Conservation (phyloP, 352 stramenopile genomes). For the Globisporangium takayamanum region DNA sequence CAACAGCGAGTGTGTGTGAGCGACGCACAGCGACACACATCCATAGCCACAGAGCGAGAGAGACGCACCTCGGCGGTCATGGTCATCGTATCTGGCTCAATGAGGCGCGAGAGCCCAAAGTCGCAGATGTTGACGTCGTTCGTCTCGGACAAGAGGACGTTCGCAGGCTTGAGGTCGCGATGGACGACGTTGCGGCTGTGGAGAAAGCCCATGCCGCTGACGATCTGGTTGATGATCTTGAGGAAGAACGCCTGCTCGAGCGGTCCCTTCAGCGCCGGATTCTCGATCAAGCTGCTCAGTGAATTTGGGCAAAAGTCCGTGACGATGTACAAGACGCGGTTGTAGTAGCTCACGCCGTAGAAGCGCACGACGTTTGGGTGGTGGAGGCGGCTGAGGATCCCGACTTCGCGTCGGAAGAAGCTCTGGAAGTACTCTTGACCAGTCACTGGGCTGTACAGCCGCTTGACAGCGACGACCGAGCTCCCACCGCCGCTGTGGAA, state of each 20-base stretch:
- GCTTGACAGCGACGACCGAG: constrained; percentile 85
- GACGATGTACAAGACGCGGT: constrained; percentile 86
- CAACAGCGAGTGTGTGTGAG: background rate
- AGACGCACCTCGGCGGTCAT: constrained; percentile 69
- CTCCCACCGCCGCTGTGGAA: constrained; percentile 77
- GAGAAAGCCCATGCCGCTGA: constrained; percentile 89
- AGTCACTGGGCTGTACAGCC: constrained; percentile 80
- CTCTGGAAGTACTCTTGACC: constrained; percentile 88
- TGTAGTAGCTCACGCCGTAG: constrained; percentile 89
- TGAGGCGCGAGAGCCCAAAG: constrained; percentile 88
- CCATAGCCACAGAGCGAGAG: background rate
- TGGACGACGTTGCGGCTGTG: constrained; percentile 84
- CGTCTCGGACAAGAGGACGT: constrained; percentile 90
- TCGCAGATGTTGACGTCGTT: constrained; percentile 93
- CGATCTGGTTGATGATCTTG: constrained; percentile 86
- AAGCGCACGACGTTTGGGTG: constrained; percentile 88
- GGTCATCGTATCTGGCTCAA: constrained; percentile 77
- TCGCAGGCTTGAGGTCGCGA: constrained; percentile 91
- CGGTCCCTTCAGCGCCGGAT: constrained; percentile 54
- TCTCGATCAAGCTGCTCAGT: constrained; percentile 77
- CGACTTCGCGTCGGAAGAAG: constrained; percentile 86
- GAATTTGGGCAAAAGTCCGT: constrained; percentile 87
- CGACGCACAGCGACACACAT: background rate
- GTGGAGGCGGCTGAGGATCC: constrained; percentile 81
- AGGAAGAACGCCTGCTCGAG: constrained; percentile 69